These are phyloP conservation scores for Termitomyces sp. DNA, from an alignment of 768 basidiomycete species.

Conservation along the genomic window DNA sequence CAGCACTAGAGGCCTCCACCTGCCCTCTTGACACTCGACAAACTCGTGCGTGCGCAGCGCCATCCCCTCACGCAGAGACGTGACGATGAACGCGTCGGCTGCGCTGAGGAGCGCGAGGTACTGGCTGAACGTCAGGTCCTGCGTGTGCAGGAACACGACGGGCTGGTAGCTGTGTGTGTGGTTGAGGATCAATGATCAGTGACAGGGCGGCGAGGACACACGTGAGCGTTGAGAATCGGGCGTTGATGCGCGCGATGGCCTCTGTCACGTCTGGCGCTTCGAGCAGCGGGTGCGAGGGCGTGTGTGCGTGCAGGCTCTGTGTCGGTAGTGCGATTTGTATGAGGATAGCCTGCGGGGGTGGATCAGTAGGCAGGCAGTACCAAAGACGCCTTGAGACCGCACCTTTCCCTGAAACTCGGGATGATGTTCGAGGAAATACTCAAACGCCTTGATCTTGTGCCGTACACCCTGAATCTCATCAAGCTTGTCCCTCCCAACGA, in stretches of 20 bases:
- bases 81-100: conserved; percentile 84
- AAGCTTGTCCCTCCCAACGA: conserved; percentile 87
- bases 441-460: conserved; percentile 83
- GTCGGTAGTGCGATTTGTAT: conserved; percentile 89
- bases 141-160: conserved; percentile 80
- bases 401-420: conserved; percentile 82
- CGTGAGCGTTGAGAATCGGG: conserved; percentile 77
- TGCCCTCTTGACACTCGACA: conserved; percentile 79
- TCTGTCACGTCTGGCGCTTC: conserved; percentile 62
- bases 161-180: conserved; percentile 51
- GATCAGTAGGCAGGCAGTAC: background rate
- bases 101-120: conserved; percentile 80
- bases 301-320: conserved; percentile 69
- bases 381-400: background rate
- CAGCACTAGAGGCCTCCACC: conserved; percentile 67
- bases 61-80: conserved; percentile 87
- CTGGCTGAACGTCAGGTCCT: conserved; percentile 81
- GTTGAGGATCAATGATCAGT: too few relatives aligned
- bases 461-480: conserved; percentile 85
- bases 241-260: conserved; percentile 77
- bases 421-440: conserved; percentile 72
- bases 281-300: conserved; percentile 23
- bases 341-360: conserved; percentile 54
- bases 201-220: conserved; percentile 22
- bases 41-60: conserved; percentile 80